Base-by-base conservation (phyloP, 192 early-diverging fungal genomes). In the Coemansia sp. region DNA sequence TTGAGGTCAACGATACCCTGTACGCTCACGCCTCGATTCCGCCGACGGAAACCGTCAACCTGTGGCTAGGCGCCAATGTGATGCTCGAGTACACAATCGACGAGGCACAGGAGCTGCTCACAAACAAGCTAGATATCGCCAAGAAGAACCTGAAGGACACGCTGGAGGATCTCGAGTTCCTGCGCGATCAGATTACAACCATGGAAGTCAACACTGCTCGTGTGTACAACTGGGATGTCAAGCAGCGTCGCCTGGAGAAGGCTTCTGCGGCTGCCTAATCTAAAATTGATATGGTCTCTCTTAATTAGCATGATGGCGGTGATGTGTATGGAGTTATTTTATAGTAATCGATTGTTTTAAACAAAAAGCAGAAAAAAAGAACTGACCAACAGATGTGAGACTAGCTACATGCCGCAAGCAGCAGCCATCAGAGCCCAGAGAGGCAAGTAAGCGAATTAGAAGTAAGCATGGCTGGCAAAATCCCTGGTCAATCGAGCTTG, bases 171-270 rank as follows among this genome's bases (percentile, higher is more conserved):
- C 74, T 95, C 14, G 88, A 87, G 60, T 98, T 93, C 56, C 58
- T 98, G 72, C 81, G 90, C 50, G 92, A 95, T 52, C 96, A 98
- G 71, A 92, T 98, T 68, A 98, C 96, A 1, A 97, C 93, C n/a
- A 97, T 98, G 93, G 96, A 98, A 66, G 96, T 92, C 71, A 92
- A 91, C 78, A 93, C 85, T 29, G 95, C 96, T 13, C 84, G 96
- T 10, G 91, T 98, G 11, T 95, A 93, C 64, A 98, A 98, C 78
- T 93, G 91, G 87, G 96, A 98, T 64, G 96, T 98, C 32, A 93
- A 92, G 62, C 82, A 81, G 49, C 72, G 93, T n/a, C 77, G 71
- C 25, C 14, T 40, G 11, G 51, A 55, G 10, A 53, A 55, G 38
- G 39, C 46, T 10, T 58, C 50, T 1, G 41, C 38, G n/a, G 28